Evolutionary conservation across 2,329 filamentous ascomycete species (phyloP).

Genomic region (Monosporascus sp.): DNA sequence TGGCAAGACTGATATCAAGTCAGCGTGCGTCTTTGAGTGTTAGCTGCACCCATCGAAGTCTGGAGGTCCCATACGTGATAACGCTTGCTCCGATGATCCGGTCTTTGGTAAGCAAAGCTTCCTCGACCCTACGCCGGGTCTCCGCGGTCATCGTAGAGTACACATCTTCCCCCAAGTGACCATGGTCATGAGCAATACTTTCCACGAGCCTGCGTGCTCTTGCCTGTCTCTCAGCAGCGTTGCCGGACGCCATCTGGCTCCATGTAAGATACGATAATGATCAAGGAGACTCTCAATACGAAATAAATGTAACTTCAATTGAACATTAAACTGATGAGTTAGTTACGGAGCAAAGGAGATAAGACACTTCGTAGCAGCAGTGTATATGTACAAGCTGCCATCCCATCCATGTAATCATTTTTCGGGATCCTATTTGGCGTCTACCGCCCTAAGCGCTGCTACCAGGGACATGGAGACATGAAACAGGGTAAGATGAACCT

Average conservation of each 20-base stretch:
- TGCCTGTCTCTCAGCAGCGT: not conserved
- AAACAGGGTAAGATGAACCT: too few relatives aligned
- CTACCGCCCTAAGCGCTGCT: too few relatives aligned
- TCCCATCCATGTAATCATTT: too few relatives aligned
- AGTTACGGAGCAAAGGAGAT: too few relatives aligned
- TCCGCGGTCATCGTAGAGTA: conserved; percentile 4
- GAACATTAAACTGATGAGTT: too few relatives aligned
- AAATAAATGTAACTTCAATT: too few relatives aligned
- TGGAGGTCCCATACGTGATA: conserved; percentile 12
- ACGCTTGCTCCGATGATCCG: conserved; percentile 14
- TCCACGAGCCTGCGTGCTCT: conserved; percentile 10
- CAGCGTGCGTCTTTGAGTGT: not conserved
- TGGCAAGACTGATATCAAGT: conserved; percentile 30
- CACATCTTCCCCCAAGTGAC: conserved; percentile 12
- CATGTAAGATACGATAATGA: not conserved
- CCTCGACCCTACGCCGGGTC: conserved; percentile 6
- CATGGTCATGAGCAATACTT: conserved; percentile 14
- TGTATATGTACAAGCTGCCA: too few relatives aligned
- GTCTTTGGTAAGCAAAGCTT: conserved; percentile 12
- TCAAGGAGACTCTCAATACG: too few relatives aligned
- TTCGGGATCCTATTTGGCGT: too few relatives aligned
- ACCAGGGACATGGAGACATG: too few relatives aligned
- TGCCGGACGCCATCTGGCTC: not conserved
- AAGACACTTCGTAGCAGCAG: too few relatives aligned
- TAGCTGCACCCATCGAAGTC: not conserved